Evolutionary conservation across 495 filamentous ascomycete genomes (phyloP).

Genomic region (Tetracladium marchalianum): DNA sequence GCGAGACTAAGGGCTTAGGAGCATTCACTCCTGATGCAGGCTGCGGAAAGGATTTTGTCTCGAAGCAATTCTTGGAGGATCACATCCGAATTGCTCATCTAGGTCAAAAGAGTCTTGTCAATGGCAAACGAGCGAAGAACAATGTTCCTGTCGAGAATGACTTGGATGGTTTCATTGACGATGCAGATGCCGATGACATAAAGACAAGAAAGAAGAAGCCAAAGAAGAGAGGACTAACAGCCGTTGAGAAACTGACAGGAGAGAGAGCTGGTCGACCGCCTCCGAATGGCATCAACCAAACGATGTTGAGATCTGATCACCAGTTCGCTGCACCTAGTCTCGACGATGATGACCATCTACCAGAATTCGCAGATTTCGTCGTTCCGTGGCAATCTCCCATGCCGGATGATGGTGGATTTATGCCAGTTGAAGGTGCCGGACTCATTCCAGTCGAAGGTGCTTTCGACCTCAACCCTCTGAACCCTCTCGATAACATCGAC

Average conservation of each 20-base stretch:
- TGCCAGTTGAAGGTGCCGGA: background rate
- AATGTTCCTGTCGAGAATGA: constrained; percentile 17
- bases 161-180: constrained; percentile 22
- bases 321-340: too few species aligned
- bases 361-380: too few species aligned
- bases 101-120: constrained; percentile 32
- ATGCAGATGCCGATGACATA: constrained; percentile 4
- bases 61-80: constrained; percentile 67
- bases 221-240: constrained; percentile 13
- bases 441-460: background rate
- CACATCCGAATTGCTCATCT: constrained; percentile 72
- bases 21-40: constrained; percentile 57
- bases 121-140: constrained; percentile 28
- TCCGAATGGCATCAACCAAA: background rate
- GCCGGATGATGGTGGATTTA: background rate
- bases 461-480: constrained; percentile 1
- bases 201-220: constrained; percentile 12
- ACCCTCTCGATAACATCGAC: constrained; percentile 10
- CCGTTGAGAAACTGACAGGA: background rate
- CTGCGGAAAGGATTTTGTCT: constrained; percentile 58
- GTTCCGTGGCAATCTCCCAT: too few species aligned
- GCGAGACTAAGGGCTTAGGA: constrained; percentile 41
- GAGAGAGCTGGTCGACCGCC: background rate
- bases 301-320: too few species aligned
- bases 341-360: too few species aligned